A percentile compares a stretch with the other conserved stretches of the same genome.
These are phyloP conservation scores for Apiospora phragmitis DNA, from an alignment of 2,329 filamentous ascomycete genomes.

Conservation along the genomic window DNA sequence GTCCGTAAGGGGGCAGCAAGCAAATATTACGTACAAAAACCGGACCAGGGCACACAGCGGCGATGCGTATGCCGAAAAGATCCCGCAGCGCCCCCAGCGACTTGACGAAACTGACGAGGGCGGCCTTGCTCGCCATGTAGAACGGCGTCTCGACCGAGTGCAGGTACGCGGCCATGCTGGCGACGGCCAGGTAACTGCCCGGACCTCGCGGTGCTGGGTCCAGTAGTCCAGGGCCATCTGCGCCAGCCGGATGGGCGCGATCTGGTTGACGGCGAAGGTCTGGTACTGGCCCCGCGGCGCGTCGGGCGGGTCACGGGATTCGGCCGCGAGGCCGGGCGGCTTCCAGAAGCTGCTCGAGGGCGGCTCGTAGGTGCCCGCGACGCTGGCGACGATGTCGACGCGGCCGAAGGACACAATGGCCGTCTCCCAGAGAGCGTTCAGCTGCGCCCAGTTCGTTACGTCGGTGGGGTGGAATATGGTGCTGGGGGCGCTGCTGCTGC, in stretches of 20 bases:
- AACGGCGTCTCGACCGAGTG: constrained; percentile 29
- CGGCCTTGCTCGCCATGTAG: constrained; percentile 31
- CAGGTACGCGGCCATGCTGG: constrained; percentile 29
- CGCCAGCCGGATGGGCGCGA: constrained; percentile 23
- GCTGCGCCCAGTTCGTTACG: constrained; percentile 27
- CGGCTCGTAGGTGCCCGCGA: constrained; percentile 21
- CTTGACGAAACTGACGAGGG: constrained; percentile 22
- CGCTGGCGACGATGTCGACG: constrained; percentile 18
- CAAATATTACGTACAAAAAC: too few relatives aligned
- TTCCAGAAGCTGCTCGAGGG: constrained; percentile 24
- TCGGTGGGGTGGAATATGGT: constrained; percentile 19
- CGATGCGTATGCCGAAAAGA: constrained; percentile 33
- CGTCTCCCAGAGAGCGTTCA: constrained; percentile 23
- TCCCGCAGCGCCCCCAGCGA: constrained; percentile 30
- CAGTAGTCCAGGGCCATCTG: constrained; percentile 31
- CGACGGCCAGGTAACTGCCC: constrained; percentile 29
- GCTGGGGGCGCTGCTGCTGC: constrained; percentile 15
- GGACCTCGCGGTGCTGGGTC: constrained; percentile 23
- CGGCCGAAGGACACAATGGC: constrained; percentile 20
- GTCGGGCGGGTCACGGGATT: constrained; percentile 20
- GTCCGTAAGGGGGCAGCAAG: too few relatives aligned
- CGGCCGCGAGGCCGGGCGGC: constrained; percentile 21
- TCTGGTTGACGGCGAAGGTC: constrained; percentile 22
- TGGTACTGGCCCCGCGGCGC: constrained; percentile 19
- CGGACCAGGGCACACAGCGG: constrained; percentile 31